Conservation (phyloP, 176 grass and related monocot species). For the Juncus inflexus region DNA sequence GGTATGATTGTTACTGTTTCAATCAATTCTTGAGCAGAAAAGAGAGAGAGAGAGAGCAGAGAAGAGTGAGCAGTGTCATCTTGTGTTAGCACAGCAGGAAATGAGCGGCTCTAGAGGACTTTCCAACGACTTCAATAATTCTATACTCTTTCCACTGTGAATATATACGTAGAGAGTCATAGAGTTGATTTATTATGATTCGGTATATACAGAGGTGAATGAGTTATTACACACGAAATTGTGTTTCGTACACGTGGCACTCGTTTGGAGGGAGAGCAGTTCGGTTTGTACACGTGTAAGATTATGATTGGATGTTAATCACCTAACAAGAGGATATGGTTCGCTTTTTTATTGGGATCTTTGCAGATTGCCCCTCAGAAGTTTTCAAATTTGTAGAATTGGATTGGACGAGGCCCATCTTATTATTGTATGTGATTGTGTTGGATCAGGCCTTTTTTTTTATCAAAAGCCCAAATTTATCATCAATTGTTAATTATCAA, state of each 20-base stretch:
- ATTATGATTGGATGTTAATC: not conserved
- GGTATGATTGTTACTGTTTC: slow-evolving; percentile 1
- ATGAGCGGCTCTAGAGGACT: slow-evolving; percentile 12
- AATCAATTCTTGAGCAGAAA: not conserved
- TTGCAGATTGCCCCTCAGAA: too few species aligned
- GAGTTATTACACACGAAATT: not conserved
- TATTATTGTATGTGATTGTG: too few species aligned
- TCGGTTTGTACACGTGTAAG: not conserved
- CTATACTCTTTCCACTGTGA: not conserved
- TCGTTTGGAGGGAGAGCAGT: not conserved
- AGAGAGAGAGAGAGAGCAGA: not conserved
- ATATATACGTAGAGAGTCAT: not conserved
- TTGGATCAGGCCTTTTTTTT: too few species aligned
- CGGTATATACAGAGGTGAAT: too few species aligned
- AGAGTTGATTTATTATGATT: not conserved
- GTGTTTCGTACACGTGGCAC: not conserved
- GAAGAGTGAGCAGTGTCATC: slow-evolving; percentile 9
- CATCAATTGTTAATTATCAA: too few species aligned
- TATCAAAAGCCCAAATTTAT: too few species aligned
- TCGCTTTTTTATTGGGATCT: not conserved
- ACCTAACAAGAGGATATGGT: slow-evolving; percentile 1
- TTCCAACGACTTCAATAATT: slow-evolving; percentile 12
- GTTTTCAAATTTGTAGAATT: too few species aligned
- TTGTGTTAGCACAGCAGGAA: slow-evolving; percentile 1
- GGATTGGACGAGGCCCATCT: too few species aligned